These are phyloP conservation scores for Coemansia sp. DNA, from an alignment of 192 early-diverging fungal species.

Conservation along the genomic window DNA sequence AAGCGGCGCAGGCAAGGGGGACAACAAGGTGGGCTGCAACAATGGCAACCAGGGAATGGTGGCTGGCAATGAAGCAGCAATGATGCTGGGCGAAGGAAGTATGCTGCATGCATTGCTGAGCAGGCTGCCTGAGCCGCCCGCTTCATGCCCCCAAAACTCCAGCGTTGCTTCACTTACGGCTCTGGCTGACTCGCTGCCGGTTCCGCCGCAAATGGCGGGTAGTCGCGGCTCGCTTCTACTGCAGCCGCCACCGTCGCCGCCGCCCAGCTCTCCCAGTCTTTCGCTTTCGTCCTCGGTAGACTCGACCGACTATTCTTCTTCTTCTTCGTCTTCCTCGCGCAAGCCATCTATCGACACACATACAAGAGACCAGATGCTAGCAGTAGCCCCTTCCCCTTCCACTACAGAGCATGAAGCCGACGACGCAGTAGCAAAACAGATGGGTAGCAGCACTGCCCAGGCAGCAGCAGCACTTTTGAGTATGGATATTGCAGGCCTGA, in stretches of 20 bases:
- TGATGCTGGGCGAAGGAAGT: conserved; percentile 17
- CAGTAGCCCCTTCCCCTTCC: neutral
- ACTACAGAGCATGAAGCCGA: neutral
- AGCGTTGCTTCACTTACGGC: conserved; percentile 12
- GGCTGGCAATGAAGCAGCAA: too few species aligned
- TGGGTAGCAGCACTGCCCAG: too few species aligned
- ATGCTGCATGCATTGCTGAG: conserved; percentile 48
- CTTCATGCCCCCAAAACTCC: conserved; percentile 4
- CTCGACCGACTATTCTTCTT: neutral
- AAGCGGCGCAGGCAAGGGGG: neutral
- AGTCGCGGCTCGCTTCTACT: too few species aligned
- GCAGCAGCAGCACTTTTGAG: too few species aligned
- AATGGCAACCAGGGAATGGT: neutral
- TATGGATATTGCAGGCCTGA: too few species aligned
- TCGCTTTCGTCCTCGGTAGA: conserved; percentile 10
- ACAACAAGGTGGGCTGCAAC: neutral
- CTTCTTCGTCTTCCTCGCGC: too few species aligned
- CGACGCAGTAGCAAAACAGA: too few species aligned
- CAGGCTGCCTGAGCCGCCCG: conserved; percentile 47
- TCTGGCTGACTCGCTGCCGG: conserved; percentile 37
- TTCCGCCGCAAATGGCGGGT: conserved; percentile 17
- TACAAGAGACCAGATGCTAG: too few species aligned
- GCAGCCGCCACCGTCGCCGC: conserved; percentile 2
- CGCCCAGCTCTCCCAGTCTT: conserved; percentile 11
- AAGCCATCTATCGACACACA: too few species aligned